Conservation (phyloP, 2,329 filamentous ascomycete species). For the Rhynchosporium secalis region DNA sequence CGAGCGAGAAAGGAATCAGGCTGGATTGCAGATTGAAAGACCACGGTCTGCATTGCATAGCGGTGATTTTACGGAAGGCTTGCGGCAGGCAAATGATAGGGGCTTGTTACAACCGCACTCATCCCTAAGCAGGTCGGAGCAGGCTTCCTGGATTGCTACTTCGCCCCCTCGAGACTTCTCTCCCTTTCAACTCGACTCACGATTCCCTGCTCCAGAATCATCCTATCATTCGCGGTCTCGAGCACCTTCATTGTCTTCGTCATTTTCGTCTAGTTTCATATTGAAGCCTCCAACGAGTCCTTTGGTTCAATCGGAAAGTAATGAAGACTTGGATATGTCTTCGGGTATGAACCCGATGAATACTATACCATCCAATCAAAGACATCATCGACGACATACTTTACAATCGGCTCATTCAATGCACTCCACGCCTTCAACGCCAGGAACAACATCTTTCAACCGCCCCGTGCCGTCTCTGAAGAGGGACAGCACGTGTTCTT, state of each 20-base stretch:
- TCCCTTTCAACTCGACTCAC: slow-evolving; percentile 47
- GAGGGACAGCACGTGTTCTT: slow-evolving; percentile 65
- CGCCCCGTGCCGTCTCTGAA: slow-evolving; percentile 49
- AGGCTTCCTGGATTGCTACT: slow-evolving; percentile 51
- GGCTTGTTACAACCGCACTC: slow-evolving; percentile 20
- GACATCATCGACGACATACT: slow-evolving; percentile 64
- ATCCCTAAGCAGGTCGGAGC: slow-evolving; percentile 24
- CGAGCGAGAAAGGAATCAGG: slow-evolving; percentile 48
- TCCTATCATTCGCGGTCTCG: slow-evolving; percentile 26
- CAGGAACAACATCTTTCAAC: slow-evolving; percentile 44
- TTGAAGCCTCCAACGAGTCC: slow-evolving; percentile 91
- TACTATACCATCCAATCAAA: slow-evolving; percentile 42
- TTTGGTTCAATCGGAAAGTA: slow-evolving; percentile 83
- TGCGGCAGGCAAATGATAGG: slow-evolving; percentile 19
- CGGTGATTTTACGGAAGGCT: slow-evolving; percentile 59
- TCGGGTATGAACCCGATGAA: slow-evolving; percentile 54
- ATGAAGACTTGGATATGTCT: slow-evolving; percentile 70
- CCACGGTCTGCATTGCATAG: slow-evolving; percentile 75
- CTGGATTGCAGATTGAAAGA: slow-evolving; percentile 70
- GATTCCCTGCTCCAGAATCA: slow-evolving; percentile 32
- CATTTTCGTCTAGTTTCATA: slow-evolving; percentile 75
- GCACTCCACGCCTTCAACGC: slow-evolving; percentile 44
- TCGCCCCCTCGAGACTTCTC: slow-evolving; percentile 56
- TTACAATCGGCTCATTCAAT: slow-evolving; percentile 63
- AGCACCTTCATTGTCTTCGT: slow-evolving; percentile 65